Evolutionary conservation across 73 alveolate genomes (phyloP), one percentile per base, ranked within the genome.

Genomic region (Stentor coeruleus): DNA sequence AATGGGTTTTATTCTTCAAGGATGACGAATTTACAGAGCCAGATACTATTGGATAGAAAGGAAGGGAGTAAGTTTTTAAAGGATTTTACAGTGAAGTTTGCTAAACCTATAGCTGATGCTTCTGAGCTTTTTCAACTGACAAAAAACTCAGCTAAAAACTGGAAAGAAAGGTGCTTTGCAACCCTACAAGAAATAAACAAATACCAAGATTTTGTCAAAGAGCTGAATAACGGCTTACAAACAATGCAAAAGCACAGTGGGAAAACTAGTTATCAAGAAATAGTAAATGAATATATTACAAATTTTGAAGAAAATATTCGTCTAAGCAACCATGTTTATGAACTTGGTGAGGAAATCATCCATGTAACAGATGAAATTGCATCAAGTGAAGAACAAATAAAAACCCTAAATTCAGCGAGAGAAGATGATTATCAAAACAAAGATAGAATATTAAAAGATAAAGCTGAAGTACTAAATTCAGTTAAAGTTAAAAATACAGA

Each of bases 301-400:
- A 66, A 26, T 66, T 66, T 66, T 66, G 79, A 66, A 20, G 79
- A 66, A 66, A 66, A 66, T 2, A 66, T 31, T 66, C n/a, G 79
- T 20, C 79, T 66, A 20, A 20, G 40, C 79, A 20, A 66, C 2
- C 37, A 66, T 66, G 37, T 66, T 26, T 66, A 66, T 33, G 79
- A 66, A 66, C 37, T 66, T 28, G 79, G 79, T 26, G 79, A 66
- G 33, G 79, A 66, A 66, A 66, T 66, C 37, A 66, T 66, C 37
- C n/a, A 20, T 11, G 37, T 66, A 14, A 0, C n/a, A 66, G 37
- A 66, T 11, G 79, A 66, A 66, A 66, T 66, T 11, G 79, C 11
- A 26, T 14, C n/a, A 66, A 20, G 33, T 33, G 37, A 66, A 33
- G 42, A 66, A 26, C 79, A 66, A 2, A 66, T 66, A 6, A 20